Evolutionary conservation across 2,329 filamentous ascomycete genomes (phyloP).

Genomic region (Aspergillus sojae): DNA sequence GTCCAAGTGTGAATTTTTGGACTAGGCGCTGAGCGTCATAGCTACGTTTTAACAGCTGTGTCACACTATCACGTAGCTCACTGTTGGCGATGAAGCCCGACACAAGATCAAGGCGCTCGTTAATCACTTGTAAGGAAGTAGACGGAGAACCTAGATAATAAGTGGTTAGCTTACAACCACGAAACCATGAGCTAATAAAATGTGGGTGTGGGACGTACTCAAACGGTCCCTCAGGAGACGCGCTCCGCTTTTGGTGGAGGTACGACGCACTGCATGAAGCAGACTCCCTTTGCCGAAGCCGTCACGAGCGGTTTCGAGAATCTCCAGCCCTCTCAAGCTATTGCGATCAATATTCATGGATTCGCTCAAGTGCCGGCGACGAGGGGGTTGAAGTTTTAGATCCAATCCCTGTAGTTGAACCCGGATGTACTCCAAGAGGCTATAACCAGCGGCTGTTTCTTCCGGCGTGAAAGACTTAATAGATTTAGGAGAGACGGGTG

Average conservation of each 20-base stretch:
- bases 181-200: constrained; percentile 16
- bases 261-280: constrained; percentile 84
- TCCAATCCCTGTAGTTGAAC: constrained; percentile 74
- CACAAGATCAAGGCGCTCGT: constrained; percentile 78
- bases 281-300: constrained; percentile 78
- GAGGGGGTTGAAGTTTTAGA: constrained; percentile 81
- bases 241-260: constrained; percentile 88
- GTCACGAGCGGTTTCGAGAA: constrained; percentile 83
- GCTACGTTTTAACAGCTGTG: constrained; percentile 69
- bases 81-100: constrained; percentile 69
- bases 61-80: constrained; percentile 70
- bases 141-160: constrained; percentile 69
- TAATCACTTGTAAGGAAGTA: constrained; percentile 79
- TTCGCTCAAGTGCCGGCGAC: constrained; percentile 71
- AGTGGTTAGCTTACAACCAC: neutral
- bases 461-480: constrained; percentile 62
- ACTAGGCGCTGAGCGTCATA: constrained; percentile 87
- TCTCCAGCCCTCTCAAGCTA: constrained; percentile 84
- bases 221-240: constrained; percentile 82
- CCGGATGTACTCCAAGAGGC: constrained; percentile 82
- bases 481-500: constrained; percentile 61
- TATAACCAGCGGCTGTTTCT: constrained; percentile 76
- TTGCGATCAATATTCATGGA: constrained; percentile 92
- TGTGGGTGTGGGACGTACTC: constrained; percentile 49
- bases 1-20: constrained; percentile 90